phyloP scores from a whole-genome alignment of 2,329 filamentous ascomycete genomes.

The Colletotrichum musicola region DNA sequence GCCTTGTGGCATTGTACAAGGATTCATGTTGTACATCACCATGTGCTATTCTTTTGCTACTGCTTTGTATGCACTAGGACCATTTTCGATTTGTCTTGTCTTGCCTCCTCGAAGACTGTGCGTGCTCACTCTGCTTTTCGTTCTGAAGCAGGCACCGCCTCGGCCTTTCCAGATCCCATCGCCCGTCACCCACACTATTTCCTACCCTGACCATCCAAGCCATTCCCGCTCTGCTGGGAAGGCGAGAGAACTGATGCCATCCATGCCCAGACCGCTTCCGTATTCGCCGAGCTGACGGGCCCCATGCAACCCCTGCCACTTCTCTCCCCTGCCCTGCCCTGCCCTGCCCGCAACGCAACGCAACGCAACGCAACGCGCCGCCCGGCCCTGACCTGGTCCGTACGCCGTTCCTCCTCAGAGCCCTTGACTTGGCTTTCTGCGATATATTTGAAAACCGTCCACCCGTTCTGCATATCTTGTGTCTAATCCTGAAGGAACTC shows the following conservation, averaged over 20 bases:
- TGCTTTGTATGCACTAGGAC: too few species aligned
- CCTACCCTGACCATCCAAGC: slow-evolving; percentile 38
- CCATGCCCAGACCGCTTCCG: slow-evolving; percentile 40
- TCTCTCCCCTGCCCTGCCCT: too few species aligned
- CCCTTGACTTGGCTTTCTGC: slow-evolving; percentile 31
- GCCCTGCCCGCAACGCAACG: background rate
- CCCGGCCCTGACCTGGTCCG: slow-evolving; percentile 35
- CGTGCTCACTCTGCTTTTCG: slow-evolving; percentile 35
- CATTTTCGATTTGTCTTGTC: slow-evolving; percentile 11
- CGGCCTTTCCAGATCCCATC: slow-evolving; percentile 36
- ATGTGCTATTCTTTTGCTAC: slow-evolving; percentile 21
- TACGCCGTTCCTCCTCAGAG: slow-evolving; percentile 32
- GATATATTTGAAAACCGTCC: slow-evolving; percentile 39
- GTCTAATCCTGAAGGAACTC: slow-evolving; percentile 23
- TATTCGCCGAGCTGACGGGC: slow-evolving; percentile 39
- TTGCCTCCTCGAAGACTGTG: slow-evolving; percentile 36
- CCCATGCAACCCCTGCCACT: slow-evolving; percentile 33
- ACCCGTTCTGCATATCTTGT: slow-evolving; percentile 17
- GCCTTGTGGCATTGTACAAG: slow-evolving; percentile 21
- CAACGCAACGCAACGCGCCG: slow-evolving; percentile 2
- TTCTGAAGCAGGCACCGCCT: slow-evolving; percentile 40
- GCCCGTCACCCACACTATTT: slow-evolving; percentile 34
- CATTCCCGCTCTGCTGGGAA: slow-evolving; percentile 37
- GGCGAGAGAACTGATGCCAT: slow-evolving; percentile 32
- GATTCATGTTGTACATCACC: slow-evolving; percentile 37